phyloP scores from a whole-genome alignment of 371 early-diverging fungal species.

The Lichtheimia ramosa region DNA sequence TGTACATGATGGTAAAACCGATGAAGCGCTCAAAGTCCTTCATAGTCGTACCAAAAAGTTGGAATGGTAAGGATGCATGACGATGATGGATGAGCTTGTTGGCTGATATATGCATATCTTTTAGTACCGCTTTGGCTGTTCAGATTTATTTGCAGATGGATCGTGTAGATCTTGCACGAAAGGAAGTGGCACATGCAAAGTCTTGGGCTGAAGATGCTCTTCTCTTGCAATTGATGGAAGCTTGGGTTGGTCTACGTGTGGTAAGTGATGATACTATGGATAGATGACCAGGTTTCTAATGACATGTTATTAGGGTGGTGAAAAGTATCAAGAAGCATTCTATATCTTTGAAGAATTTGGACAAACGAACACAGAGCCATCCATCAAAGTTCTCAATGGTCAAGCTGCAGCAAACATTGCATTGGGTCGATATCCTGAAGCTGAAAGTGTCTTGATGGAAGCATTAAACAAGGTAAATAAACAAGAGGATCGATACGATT shows the following conservation, averaged over 20 bases:
- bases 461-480: slow-evolving; percentile 70
- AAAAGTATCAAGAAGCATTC: slow-evolving; percentile 84
- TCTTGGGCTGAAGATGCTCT: slow-evolving; percentile 90
- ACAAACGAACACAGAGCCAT: slow-evolving; percentile 71
- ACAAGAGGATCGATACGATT: not conserved
- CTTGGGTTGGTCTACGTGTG: slow-evolving; percentile 79
- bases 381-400: slow-evolving; percentile 75
- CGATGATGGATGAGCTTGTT: too few species aligned
- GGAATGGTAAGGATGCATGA: slow-evolving; percentile 63
- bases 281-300: not conserved
- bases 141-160: slow-evolving; percentile 81
- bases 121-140: slow-evolving; percentile 74
- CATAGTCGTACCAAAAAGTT: slow-evolving; percentile 72
- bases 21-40: slow-evolving; percentile 63
- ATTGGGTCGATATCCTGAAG: slow-evolving; percentile 82
- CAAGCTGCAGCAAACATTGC: slow-evolving; percentile 88
- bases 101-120: not conserved
- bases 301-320: slow-evolving; percentile 59
- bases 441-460: slow-evolving; percentile 80
- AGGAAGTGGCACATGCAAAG: slow-evolving; percentile 72
- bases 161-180: slow-evolving; percentile 86
- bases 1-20: slow-evolving; percentile 43
- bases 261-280: slow-evolving; percentile 29
- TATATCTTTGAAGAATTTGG: slow-evolving; percentile 95
- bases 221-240: slow-evolving; percentile 90